Evolutionary conservation across 768 basidiomycete genomes (phyloP).

Genomic region (Cystofilobasidium macerans): DNA sequence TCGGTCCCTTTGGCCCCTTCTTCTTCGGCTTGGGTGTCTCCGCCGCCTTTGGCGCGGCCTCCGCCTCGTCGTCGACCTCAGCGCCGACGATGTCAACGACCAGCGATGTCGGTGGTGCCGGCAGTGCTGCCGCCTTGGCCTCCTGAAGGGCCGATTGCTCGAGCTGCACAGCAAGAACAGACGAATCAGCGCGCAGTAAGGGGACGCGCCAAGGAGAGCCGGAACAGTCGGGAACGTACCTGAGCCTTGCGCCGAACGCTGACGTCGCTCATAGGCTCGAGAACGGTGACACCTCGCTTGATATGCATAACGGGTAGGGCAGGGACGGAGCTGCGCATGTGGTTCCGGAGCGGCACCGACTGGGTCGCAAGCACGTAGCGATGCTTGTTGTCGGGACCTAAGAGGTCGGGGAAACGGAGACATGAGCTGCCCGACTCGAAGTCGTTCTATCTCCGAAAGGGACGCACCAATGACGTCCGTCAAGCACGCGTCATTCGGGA

Average conservation of each 20-base stretch:
- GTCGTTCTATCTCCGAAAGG: too few relatives aligned
- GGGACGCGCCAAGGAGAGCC: not conserved
- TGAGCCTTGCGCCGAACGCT: slow-evolving; percentile 59
- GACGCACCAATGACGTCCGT: slow-evolving; percentile 62
- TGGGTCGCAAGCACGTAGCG: slow-evolving; percentile 84
- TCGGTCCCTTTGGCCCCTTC: slow-evolving; percentile 73
- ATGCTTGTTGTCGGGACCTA: slow-evolving; percentile 61
- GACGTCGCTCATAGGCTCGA: slow-evolving; percentile 74
- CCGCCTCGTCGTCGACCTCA: not conserved
- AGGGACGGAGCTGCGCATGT: slow-evolving; percentile 56
- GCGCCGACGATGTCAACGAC: slow-evolving; percentile 7
- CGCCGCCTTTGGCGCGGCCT: slow-evolving; percentile 26
- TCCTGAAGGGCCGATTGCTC: slow-evolving; percentile 10
- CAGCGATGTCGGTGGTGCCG: slow-evolving; percentile 7
- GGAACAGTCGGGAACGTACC: slow-evolving; percentile 39
- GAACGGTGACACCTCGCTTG: slow-evolving; percentile 70
- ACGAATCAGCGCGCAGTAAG: not conserved
- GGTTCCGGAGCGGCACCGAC: slow-evolving; percentile 56
- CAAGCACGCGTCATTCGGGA: slow-evolving; percentile 74
- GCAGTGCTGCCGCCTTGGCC: slow-evolving; percentile 14
- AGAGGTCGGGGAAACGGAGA: not conserved
- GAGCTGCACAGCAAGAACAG: not conserved
- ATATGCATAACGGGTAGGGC: slow-evolving; percentile 84
- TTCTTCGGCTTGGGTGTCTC: slow-evolving; percentile 44
- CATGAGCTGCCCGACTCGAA: too few relatives aligned